Base-by-base conservation (phyloP, 2,329 filamentous ascomycete genomes). In the Xylariaceae sp. region DNA sequence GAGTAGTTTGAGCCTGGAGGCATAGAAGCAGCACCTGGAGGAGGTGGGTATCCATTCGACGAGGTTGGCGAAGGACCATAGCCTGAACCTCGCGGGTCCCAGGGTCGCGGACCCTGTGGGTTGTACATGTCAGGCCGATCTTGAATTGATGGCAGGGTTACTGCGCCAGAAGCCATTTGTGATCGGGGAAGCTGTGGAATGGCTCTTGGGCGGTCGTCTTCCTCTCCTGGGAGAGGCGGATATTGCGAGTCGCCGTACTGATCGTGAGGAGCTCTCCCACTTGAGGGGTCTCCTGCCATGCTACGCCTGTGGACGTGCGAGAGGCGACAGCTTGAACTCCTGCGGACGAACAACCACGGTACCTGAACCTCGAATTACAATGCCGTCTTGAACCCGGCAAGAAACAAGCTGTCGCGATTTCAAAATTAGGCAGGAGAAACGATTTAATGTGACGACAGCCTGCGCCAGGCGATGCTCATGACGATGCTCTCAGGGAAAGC, bases 91-190 rank as follows among this genome's bases (percentile, higher is more conserved):
- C 69, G 66, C 16, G 67, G 60, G 45, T 69, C 66, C 66, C 66
- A 69, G 16, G 51, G 48, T 55, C 65, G 62, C 16, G 54, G 55
- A 42, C 48, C 51, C 11, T 57, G 49, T 18, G 60, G 34, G 40
- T 54, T 50, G 51, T 66, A 64, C 51, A 67, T 59, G 33, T 66
- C 61, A 46, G 73, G 69, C 43, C 72, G 66, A 60, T 79, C 78
- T 48, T 79, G 72, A 48, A 81, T 80, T 16, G 78, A 74, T 1
- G 78, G 78, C 33, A 79, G 67, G 54, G 72, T 77, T 53, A 78
- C 72, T 51, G 71, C 68, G 41, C 59, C 58, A 45, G 72, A 64
- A 47, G 75, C 73, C 72, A 77, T 78, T 58, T 59, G 69, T 58
- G 69, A 62, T 53, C 63, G 62, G 55, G 62, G 48, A 49, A 59